These are phyloP conservation scores for Echeveria elegans DNA, from an alignment of 164 flowering plant species.

Conservation along the genomic window DNA sequence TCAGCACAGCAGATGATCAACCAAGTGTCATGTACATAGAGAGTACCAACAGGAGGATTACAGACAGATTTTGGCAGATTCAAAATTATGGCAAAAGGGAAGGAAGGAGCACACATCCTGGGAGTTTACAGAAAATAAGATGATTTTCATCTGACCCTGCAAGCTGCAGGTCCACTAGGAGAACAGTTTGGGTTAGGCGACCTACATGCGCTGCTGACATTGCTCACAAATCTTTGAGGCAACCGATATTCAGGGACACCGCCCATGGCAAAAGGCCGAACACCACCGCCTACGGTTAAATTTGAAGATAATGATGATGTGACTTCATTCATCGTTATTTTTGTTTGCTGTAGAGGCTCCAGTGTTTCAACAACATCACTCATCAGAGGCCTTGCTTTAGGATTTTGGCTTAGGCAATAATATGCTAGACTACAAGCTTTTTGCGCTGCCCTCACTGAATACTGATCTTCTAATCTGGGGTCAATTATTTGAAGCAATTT, in stretches of 20 bases:
- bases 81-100: neutral
- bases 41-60: neutral
- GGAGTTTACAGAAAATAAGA: neutral
- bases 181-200: constrained; percentile 65
- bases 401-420: constrained; percentile 90
- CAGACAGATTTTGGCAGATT: neutral
- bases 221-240: constrained; percentile 35
- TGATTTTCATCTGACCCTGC: constrained; percentile 62
- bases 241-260: constrained; percentile 39
- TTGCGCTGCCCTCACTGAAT: constrained; percentile 84
- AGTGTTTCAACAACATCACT: constrained; percentile 93
- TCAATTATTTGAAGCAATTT: constrained; percentile 80
- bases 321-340: constrained; percentile 33
- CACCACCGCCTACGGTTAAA: constrained; percentile 14
- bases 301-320: constrained; percentile 20
- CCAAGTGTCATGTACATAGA: neutral
- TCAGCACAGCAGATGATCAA: neutral
- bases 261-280: constrained; percentile 27
- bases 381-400: constrained; percentile 95
- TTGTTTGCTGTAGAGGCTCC: constrained; percentile 59
- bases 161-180: constrained; percentile 62
- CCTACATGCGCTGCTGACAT: constrained; percentile 49
- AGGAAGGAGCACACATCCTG: neutral
- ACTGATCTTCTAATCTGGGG: constrained; percentile 78
- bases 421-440: constrained; percentile 93